phyloP scores from a whole-genome alignment of 2,329 filamentous ascomycete species.

The Dactylonectria estremocensis region DNA sequence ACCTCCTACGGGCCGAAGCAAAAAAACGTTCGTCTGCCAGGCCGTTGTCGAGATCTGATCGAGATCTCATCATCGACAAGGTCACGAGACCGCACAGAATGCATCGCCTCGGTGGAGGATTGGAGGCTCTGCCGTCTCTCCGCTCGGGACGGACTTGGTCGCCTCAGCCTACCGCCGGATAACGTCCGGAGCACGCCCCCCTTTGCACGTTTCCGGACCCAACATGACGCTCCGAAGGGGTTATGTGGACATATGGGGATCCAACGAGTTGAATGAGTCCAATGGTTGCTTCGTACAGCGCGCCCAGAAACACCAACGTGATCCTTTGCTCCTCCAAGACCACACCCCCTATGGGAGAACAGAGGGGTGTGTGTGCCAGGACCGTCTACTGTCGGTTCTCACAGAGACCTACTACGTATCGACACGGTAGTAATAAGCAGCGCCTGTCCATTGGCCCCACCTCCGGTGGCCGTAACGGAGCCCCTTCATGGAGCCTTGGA shows the following conservation, averaged over 20 bases:
- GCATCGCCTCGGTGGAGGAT: constrained; percentile 9
- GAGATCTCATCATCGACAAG: constrained; percentile 35
- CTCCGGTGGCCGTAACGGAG: constrained; percentile 29
- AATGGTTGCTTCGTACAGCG: constrained; percentile 1
- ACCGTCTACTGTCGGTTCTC: constrained; percentile 44
- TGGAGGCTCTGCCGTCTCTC: constrained; percentile 22
- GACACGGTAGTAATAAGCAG: constrained; percentile 19
- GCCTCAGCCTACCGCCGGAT: background rate
- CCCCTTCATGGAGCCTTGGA: constrained; percentile 28
- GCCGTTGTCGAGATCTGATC: constrained; percentile 42
- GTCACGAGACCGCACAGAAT: constrained; percentile 38
- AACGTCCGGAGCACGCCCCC: background rate
- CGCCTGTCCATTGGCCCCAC: constrained; percentile 32
- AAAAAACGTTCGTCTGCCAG: constrained; percentile 13
- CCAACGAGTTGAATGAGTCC: background rate
- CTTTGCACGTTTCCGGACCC: background rate
- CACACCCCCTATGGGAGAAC: constrained; percentile 3
- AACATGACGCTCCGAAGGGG: background rate
- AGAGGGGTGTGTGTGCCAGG: constrained; percentile 31
- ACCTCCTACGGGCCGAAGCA: constrained; percentile 36
- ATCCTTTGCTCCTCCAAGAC: constrained; percentile 10
- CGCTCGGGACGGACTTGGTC: background rate
- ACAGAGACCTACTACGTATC: constrained; percentile 15
- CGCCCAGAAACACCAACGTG: constrained; percentile 14
- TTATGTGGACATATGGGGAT: background rate